Evolutionary conservation across 371 early-diverging fungal species (phyloP).

Genomic region (Rhizopus sp.): DNA sequence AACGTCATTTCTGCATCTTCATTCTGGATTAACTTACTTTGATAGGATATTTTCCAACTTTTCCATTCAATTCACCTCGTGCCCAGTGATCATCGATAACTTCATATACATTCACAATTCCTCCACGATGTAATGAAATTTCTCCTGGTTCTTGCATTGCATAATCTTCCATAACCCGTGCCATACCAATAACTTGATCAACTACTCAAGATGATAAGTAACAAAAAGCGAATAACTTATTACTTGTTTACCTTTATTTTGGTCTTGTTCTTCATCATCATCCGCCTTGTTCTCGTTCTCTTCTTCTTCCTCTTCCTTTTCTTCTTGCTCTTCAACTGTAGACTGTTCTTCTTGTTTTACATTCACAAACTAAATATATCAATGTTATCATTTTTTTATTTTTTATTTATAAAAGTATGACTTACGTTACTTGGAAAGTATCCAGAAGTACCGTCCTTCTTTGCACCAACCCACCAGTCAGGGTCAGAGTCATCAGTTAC

Average conservation of each 20-base stretch:
- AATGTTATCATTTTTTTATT: neutral
- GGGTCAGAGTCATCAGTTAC: conserved; percentile 59
- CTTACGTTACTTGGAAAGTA: conserved; percentile 78
- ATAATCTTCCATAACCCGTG: conserved; percentile 70
- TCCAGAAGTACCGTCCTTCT: conserved; percentile 54
- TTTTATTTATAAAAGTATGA: neutral
- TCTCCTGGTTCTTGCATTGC: conserved; percentile 70
- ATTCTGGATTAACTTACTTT: conserved; percentile 39
- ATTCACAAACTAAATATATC: conserved; percentile 28
- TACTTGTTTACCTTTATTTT: neutral
- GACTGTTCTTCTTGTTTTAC: conserved; percentile 11
- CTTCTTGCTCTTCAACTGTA: conserved; percentile 4
- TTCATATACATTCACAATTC: conserved; percentile 66
- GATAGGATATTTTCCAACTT: conserved; percentile 69
- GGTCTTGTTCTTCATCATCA: neutral
- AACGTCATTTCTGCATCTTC: neutral
- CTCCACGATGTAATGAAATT: conserved; percentile 65
- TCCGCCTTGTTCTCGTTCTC: neutral
- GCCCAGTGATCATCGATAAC: conserved; percentile 69
- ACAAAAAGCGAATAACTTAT: no score
- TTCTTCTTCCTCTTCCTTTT: neutral
- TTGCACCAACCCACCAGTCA: conserved; percentile 71
- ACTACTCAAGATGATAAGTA: neutral
- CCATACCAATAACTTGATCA: conserved; percentile 49
- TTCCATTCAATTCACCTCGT: conserved; percentile 71